phyloP scores from a whole-genome alignment of 805 yeast species.

The Pichia heedii region DNA sequence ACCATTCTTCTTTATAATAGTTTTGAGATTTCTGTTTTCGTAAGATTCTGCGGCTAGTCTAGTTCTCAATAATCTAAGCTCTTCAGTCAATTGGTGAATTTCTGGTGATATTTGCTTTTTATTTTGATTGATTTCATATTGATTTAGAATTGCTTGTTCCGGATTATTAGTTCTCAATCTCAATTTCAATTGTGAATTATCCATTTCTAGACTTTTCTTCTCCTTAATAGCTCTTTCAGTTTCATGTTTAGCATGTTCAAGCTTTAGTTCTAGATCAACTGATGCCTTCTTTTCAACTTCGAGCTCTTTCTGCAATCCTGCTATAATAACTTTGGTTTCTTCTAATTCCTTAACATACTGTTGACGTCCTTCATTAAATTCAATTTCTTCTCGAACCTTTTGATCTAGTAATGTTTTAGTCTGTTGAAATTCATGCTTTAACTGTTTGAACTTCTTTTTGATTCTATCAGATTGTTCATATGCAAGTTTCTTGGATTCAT shows the following conservation, averaged over 20 bases:
- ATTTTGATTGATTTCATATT: conserved; percentile 1
- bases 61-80: conserved; percentile 49
- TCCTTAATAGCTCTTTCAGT: conserved; percentile 26
- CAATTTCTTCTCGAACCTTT: conserved; percentile 34
- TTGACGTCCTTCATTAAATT: conserved; percentile 34
- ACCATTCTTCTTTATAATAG: conserved; percentile 27
- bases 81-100: conserved; percentile 35
- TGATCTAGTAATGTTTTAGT: conserved; percentile 34
- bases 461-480: conserved; percentile 22
- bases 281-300: conserved; percentile 20
- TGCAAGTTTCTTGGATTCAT: conserved; percentile 16
- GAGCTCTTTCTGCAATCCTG: conserved; percentile 24
- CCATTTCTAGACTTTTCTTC: conserved; percentile 25
- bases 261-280: conserved; percentile 17
- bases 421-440: conserved; percentile 39
- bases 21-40: conserved; percentile 42
- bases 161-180: conserved; percentile 21
- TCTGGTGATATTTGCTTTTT: conserved; percentile 8
- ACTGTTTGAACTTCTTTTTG: conserved; percentile 26
- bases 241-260: conserved; percentile 24
- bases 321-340: conserved; percentile 26
- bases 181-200: conserved; percentile 25
- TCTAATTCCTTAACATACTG: conserved; percentile 32
- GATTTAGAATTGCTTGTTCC: conserved; percentile 7
- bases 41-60: conserved; percentile 58